Evolutionary conservation across 345 rosid genomes (phyloP), one percentile per base, ranked within the genome.

Genomic region (Brassica carinata): DNA sequence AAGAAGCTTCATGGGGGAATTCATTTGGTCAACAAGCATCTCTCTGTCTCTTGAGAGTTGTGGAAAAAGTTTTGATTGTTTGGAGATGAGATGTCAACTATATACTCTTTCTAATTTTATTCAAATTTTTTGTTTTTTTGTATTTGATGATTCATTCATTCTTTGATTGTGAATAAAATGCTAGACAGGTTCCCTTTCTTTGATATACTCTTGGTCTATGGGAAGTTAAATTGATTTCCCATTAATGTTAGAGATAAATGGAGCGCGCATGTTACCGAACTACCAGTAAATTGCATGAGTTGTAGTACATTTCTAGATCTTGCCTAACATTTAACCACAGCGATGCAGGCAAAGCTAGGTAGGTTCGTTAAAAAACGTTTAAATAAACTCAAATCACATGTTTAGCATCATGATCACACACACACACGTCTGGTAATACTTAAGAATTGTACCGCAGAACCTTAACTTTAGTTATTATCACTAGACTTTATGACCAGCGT

Each of bases 141-240:
- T 79, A 18, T 5, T 19, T 59, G 8, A 73, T 68, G 13, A 72
- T 79, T 73, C 64, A 5, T 73, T 73, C 53, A 67, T 79, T 79
- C 74, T 79, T 67, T 73, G 23, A 18, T 61, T 79, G 82, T 73
- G 74, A 73, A 79, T 74, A 67, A 66, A 73, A 5, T 43, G 45
- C 8, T 43, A 73, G 53, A 57, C 51, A 18, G 9, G 71, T 71
- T 55, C 26, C 26, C 8, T 55, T 17, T 53, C 51, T 43, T 9
- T 43, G 51, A 43, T 43, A 43, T 43, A 10, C 51, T 43, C 14
- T 43, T 43, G 13, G 51, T 43, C n/a, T 10, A 43, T 43, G n/a
- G 51, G n/a, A 33, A 33, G 36, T 33, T 33, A 33, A 33, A 33
- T 33, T 33, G 36, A 33, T 33, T 33, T 5, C 36, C 36, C 7